Percentiles rank a stretch among this genome's conserved stretches.
Evolutionary conservation across 495 filamentous ascomycete genomes (phyloP).

Genomic region (Friedmanniomyces simplex): DNA sequence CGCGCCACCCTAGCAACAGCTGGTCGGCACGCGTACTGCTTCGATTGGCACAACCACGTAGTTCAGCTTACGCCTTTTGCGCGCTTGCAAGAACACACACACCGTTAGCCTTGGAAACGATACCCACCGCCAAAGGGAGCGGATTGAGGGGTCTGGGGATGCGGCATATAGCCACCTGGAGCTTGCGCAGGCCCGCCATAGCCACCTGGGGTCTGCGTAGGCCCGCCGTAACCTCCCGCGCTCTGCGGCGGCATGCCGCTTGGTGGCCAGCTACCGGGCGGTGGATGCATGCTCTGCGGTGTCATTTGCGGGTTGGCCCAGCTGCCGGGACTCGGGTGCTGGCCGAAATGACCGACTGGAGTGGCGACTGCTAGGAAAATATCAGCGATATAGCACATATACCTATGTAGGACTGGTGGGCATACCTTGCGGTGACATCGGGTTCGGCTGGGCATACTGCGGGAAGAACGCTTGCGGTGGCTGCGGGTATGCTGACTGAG

Average conservation of each 20-base stretch:
- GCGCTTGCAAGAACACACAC: background rate
- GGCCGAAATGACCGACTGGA: conserved; percentile 49
- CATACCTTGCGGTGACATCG: conserved; percentile 63
- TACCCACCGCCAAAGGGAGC: background rate
- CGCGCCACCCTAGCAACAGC: no score
- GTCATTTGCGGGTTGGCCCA: conserved; percentile 40
- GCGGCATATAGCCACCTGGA: background rate
- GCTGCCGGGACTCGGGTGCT: conserved; percentile 41
- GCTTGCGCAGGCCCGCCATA: conserved; percentile 19
- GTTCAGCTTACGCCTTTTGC: no score
- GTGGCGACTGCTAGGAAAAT: conserved; percentile 39
- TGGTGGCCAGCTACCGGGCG: conserved; percentile 43
- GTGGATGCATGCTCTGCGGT: conserved; percentile 27
- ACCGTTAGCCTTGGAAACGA: background rate
- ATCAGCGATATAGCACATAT: conserved; percentile 23
- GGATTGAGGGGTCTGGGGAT: background rate
- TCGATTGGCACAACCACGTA: no score
- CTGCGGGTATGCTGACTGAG: conserved; percentile 41
- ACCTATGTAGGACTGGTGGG: conserved; percentile 21
- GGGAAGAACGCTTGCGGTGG: conserved; percentile 82
- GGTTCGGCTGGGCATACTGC: conserved; percentile 66
- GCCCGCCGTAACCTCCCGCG: conserved; percentile 31
- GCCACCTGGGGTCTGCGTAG: conserved; percentile 13
- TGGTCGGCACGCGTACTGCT: no score
- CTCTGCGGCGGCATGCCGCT: conserved; percentile 32